Percentiles rank a stretch among this genome's conserved stretches.
Conservation (phyloP, 108 stramenopile species). For the Mayamaea pseudoterrestris region DNA sequence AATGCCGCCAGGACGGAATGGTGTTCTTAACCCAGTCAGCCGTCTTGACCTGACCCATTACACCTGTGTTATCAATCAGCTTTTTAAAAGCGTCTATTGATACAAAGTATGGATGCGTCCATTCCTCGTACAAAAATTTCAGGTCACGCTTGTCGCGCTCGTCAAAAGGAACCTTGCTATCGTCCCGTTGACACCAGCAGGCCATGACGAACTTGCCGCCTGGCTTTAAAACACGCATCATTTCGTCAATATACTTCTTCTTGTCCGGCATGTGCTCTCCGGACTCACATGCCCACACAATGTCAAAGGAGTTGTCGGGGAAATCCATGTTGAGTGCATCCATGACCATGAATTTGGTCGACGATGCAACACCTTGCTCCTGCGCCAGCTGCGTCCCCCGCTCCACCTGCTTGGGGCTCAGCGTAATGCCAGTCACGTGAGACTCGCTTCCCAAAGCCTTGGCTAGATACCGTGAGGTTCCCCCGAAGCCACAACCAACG, state of each 20-base stretch:
- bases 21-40: conserved; percentile 87
- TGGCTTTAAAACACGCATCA: conserved; percentile 95
- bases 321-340: conserved; percentile 90
- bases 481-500: conserved; percentile 96
- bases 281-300: conserved; percentile 96
- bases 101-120: conserved; percentile 97
- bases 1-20: conserved; percentile 89
- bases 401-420: conserved; percentile 84
- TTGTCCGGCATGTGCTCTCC: conserved; percentile 99
- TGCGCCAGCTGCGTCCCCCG: conserved; percentile 85
- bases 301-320: conserved; percentile 88
- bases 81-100: conserved; percentile 84
- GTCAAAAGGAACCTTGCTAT: conserved; percentile 63
- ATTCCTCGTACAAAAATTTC: conserved; percentile 93
- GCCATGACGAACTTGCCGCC: conserved; percentile 94
- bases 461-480: conserved; percentile 87
- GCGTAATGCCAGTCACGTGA: conserved; percentile 87
- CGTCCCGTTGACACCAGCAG: conserved; percentile 95
- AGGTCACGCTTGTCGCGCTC: conserved; percentile 82
- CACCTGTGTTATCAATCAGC: conserved; percentile 75
- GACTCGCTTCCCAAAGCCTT: conserved; percentile 64
- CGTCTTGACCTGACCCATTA: conserved; percentile 74
- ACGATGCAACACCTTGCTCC: conserved; percentile 59
- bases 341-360: conserved; percentile 87
- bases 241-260: conserved; percentile 88